A percentile compares a stretch with the other conserved stretches of the same genome.
Evolutionary conservation across 768 basidiomycete genomes (phyloP).

Genomic region (Podaxis sp.): DNA sequence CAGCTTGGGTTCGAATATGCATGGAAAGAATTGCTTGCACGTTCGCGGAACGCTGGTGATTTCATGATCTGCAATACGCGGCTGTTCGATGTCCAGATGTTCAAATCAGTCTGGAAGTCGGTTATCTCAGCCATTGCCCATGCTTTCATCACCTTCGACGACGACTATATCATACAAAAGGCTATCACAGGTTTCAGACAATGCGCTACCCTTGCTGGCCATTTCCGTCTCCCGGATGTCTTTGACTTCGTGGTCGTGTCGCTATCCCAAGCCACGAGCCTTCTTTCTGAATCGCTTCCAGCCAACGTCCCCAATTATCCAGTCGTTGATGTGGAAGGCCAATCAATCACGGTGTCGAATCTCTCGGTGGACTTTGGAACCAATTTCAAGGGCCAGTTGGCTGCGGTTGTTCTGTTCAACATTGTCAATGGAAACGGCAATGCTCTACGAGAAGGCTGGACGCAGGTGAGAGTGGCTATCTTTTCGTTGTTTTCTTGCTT

Average conservation of each 20-base stretch:
- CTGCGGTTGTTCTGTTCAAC: constrained; percentile 95
- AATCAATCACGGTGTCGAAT: constrained; percentile 85
- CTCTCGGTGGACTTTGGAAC: constrained; percentile 92
- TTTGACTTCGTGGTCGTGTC: constrained; percentile 96
- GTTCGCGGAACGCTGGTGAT: constrained; percentile 73
- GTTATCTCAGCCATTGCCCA: constrained; percentile 92
- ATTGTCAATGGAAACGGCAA: constrained; percentile 96
- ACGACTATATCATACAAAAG: constrained; percentile 94
- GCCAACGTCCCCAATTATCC: constrained; percentile 80
- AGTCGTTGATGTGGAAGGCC: constrained; percentile 84
- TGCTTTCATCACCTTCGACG: constrained; percentile 94
- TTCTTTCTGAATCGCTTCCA: constrained; percentile 71
- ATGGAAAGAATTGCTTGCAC: constrained; percentile 90
- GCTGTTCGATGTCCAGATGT: constrained; percentile 88
- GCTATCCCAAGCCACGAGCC: constrained; percentile 85
- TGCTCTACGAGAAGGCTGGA: constrained; percentile 93
- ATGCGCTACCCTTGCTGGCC: constrained; percentile 88
- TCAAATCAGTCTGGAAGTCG: constrained; percentile 89
- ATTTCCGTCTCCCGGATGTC: constrained; percentile 87
- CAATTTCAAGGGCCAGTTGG: constrained; percentile 92
- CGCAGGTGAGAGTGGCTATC: constrained; percentile 50
- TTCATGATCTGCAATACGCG: constrained; percentile 77
- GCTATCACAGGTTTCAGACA: constrained; percentile 96
- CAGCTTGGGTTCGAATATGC: constrained; percentile 98
- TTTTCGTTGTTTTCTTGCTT: neutral